Evolutionary conservation across 305 asterid genomes (phyloP).

Genomic region (Fraxinus sp.): DNA sequence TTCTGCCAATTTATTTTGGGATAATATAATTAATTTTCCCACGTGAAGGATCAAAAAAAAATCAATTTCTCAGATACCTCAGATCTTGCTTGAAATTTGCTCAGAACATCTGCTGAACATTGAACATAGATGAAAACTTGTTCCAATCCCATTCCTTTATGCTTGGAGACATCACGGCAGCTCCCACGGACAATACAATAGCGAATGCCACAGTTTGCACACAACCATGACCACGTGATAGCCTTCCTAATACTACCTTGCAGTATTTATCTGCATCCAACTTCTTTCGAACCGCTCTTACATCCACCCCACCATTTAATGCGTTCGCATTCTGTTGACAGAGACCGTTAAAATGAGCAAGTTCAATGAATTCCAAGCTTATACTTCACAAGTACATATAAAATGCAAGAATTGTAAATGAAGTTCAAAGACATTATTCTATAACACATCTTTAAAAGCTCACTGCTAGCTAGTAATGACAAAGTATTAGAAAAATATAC

Average conservation of each 20-base stretch:
- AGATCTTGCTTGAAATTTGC: background rate
- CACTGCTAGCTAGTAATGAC: slow-evolving; percentile 7
- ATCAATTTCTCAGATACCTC: slow-evolving; percentile 14
- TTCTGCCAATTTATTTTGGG: slow-evolving; percentile 34
- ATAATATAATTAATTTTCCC: slow-evolving; percentile 2
- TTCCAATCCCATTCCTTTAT: slow-evolving; percentile 46
- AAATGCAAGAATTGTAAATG: background rate
- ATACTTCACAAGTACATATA: background rate
- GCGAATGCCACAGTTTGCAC: slow-evolving; percentile 40
- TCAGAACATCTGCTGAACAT: slow-evolving; percentile 25
- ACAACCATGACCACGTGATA: slow-evolving; percentile 54
- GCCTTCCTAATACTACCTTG: slow-evolving; percentile 45
- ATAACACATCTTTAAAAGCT: background rate
- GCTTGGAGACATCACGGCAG: slow-evolving; percentile 36
- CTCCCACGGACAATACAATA: slow-evolving; percentile 45
- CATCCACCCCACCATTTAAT: slow-evolving; percentile 43
- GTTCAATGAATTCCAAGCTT: background rate
- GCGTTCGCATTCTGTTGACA: slow-evolving; percentile 65
- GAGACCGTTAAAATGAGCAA: slow-evolving; percentile 9
- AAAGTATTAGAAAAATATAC: background rate
- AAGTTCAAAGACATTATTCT: background rate
- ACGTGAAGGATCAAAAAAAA: slow-evolving; percentile 12
- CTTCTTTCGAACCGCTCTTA: no score
- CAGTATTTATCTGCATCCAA: slow-evolving; percentile 76
- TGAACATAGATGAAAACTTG: slow-evolving; percentile 38